Evolutionary conservation across 768 basidiomycete genomes (phyloP).

Genomic region (Macrocybe gigantea): DNA sequence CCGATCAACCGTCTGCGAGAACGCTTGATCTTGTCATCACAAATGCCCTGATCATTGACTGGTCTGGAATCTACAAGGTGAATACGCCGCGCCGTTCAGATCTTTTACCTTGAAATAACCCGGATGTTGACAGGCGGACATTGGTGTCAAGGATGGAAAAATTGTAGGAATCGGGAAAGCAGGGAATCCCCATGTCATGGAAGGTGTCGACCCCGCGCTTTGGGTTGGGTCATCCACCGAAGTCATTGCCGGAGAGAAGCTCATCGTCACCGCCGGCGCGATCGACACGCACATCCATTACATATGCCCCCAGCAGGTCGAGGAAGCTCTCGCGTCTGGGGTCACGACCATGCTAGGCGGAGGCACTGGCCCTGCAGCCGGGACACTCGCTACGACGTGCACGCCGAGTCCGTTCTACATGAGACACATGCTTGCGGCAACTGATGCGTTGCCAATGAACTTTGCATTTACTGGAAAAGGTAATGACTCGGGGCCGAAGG

Average conservation of each 20-base stretch:
- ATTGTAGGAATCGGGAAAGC: slow-evolving; percentile 95
- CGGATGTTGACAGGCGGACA: slow-evolving; percentile 68
- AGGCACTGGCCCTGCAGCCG: slow-evolving; percentile 89
- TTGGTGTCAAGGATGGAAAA: slow-evolving; percentile 79
- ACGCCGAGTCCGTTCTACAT: slow-evolving; percentile 90
- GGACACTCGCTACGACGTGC: slow-evolving; percentile 91
- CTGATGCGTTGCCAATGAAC: slow-evolving; percentile 86
- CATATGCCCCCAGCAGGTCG: slow-evolving; percentile 91
- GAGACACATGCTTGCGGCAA: slow-evolving; percentile 85
- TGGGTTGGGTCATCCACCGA: slow-evolving; percentile 90
- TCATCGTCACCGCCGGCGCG: slow-evolving; percentile 90
- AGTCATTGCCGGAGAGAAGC: slow-evolving; percentile 91
- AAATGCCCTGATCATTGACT: slow-evolving; percentile 91
- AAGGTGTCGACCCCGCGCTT: slow-evolving; percentile 63
- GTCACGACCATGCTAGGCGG: slow-evolving; percentile 95
- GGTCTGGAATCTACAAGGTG: slow-evolving; percentile 93
- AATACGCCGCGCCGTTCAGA: too few relatives aligned
- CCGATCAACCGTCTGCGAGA: slow-evolving; percentile 57
- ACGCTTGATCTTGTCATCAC: slow-evolving; percentile 91
- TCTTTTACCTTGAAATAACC: background rate
- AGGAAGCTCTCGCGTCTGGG: slow-evolving; percentile 76
- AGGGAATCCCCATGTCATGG: slow-evolving; percentile 94
- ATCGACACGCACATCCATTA: slow-evolving; percentile 92
- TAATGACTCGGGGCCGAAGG: slow-evolving; percentile 74
- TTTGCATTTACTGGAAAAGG: slow-evolving; percentile 96